These are phyloP conservation scores for Zygoascus sp. DNA, from an alignment of 1,139 yeast genomes.

Conservation along the genomic window DNA sequence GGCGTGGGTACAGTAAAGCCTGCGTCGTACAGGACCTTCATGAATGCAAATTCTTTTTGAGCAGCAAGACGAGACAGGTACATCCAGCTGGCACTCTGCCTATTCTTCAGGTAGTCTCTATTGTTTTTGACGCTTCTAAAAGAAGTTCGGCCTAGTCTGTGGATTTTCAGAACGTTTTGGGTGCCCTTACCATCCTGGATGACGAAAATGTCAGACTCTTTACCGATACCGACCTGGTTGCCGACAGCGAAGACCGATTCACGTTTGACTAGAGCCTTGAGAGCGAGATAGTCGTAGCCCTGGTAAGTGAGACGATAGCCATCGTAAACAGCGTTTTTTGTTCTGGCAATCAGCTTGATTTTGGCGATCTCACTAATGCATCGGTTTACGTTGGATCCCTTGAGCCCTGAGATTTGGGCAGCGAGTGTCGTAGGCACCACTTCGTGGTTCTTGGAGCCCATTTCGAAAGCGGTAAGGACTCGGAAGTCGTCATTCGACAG, in stretches of 20 bases:
- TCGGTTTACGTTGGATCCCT: conserved; percentile 72
- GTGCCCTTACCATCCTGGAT: conserved; percentile 65
- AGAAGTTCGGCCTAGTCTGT: conserved; percentile 88
- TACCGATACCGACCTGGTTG: conserved; percentile 90
- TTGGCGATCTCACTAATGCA: conserved; percentile 85
- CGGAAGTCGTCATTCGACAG: conserved; percentile 85
- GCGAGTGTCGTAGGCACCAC: conserved; percentile 87
- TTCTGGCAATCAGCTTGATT: conserved; percentile 65
- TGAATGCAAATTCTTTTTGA: conserved; percentile 81
- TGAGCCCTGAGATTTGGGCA: conserved; percentile 71
- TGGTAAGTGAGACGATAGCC: conserved; percentile 85
- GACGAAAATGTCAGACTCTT: conserved; percentile 93
- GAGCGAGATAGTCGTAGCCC: conserved; percentile 89
- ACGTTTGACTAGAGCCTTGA: conserved; percentile 70
- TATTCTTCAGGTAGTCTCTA: conserved; percentile 78
- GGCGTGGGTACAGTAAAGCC: conserved; percentile 89
- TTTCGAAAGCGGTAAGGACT: conserved; percentile 77
- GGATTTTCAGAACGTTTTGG: conserved; percentile 77
- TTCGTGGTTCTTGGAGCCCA: conserved; percentile 90
- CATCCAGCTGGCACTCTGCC: conserved; percentile 82
- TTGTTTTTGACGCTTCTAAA: conserved; percentile 89
- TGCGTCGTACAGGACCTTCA: conserved; percentile 66
- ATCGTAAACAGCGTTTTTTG: conserved; percentile 78
- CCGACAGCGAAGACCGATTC: conserved; percentile 76
- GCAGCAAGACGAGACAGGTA: conserved; percentile 86